Base-by-base conservation (phyloP, 768 basidiomycete species). In the Tylopilus rubrobrunneus region DNA sequence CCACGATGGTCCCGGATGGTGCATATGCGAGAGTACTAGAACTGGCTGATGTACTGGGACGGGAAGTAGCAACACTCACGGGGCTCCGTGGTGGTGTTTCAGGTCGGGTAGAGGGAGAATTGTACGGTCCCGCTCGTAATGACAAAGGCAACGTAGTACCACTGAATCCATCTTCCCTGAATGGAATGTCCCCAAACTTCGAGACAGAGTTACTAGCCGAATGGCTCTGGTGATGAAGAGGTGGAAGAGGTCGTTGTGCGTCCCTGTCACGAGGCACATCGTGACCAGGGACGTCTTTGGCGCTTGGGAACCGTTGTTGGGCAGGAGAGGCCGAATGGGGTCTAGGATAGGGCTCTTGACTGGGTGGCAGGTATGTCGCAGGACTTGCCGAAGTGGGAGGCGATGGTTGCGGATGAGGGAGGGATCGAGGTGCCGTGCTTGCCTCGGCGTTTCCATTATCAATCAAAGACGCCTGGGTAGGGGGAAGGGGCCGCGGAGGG, bases 31-130 rank as follows among this genome's bases (percentile, higher is more conserved):
- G 57, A 40, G 56, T 63, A 48, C 56, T 50, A 50, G 62, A 62
- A 56, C 66, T 70, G 29, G 76, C 64, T 36, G 72, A 71, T 14
- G 71, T 58, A n/a, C 65, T 59, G 47, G 71, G 68, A 28, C 73
- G 70, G 8, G 77, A 79, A 49, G 77, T 78, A 41, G 71, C 69
- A 40, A 80, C 77, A 56, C 78, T 84, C 49, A 80, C 73, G 11
- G 87, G 87, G 45, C 86, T 87, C 36, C 79, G 80, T 45, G 85
- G 83, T 27, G 86, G 83, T 7, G 74, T 73, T 53, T 83, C 81
- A 27, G 74, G 51, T 43, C 69, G 67, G 28, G 39, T 46, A 23
- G 61, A 49, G 12, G 63, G 50, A 53, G 52, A 31, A 36, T 40
- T 14, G 47, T 71, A 71, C n/a, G 49, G 59, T 17, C 68, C 68